These are phyloP conservation scores for Cytospora paraplurivora DNA, from an alignment of 2,329 filamentous ascomycete species.

Conservation along the genomic window DNA sequence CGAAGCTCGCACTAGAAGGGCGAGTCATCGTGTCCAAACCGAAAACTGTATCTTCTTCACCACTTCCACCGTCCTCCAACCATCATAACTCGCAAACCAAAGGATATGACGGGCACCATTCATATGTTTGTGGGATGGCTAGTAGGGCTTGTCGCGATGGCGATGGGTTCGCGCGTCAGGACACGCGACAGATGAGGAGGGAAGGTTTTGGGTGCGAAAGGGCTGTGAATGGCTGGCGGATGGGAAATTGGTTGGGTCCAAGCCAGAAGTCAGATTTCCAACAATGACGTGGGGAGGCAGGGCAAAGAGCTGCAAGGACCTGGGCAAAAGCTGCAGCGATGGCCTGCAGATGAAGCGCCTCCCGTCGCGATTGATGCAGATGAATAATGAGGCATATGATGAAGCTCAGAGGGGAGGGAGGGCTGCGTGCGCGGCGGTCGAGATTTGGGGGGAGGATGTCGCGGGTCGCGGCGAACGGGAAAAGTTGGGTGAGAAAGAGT, in stretches of 20 bases:
- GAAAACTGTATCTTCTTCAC: conserved; percentile 52
- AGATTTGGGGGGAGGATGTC: background rate
- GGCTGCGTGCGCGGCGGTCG: background rate
- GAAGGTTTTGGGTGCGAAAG: conserved; percentile 14
- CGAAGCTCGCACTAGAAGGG: conserved; percentile 74
- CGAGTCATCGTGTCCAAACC: conserved; percentile 69
- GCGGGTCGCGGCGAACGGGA: background rate
- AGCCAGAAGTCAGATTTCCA: conserved; percentile 13
- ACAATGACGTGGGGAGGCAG: conserved; percentile 11
- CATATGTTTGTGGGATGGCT: conserved; percentile 36
- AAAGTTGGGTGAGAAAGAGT: conserved; percentile 1
- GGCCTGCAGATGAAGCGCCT: conserved; percentile 8
- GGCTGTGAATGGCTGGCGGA: conserved; percentile 18
- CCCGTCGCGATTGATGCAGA: conserved; percentile 13
- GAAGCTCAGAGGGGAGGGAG: conserved; percentile 9
- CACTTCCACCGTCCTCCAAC: conserved; percentile 55
- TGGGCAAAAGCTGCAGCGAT: conserved; percentile 16
- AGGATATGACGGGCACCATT: conserved; percentile 40
- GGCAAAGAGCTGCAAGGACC: conserved; percentile 14
- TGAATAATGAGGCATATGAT: conserved; percentile 19
- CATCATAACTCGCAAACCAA: conserved; percentile 54
- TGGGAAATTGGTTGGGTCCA: conserved; percentile 23
- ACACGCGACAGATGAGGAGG: conserved; percentile 23
- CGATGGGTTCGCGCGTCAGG: conserved; percentile 25
- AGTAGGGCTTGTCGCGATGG: conserved; percentile 22